Percentiles rank a stretch among this genome's conserved stretches.
Conservation (phyloP, 2,329 filamentous ascomycete genomes). For the Ceratocystis eucalypticola region DNA sequence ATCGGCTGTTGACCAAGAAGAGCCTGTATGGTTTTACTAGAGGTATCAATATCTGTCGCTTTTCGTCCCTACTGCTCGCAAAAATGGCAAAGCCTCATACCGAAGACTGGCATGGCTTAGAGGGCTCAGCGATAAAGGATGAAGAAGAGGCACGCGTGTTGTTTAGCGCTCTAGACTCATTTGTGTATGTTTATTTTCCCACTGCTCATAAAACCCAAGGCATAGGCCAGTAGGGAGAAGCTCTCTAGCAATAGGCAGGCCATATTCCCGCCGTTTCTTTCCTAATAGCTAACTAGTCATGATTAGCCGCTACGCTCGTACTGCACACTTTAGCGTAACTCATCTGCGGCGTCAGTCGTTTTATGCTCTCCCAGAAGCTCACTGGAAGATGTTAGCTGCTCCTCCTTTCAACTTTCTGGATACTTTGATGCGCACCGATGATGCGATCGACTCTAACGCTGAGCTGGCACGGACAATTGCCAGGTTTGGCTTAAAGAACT, state of each 20-base stretch:
- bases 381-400: constrained; percentile 70
- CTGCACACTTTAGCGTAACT: constrained; percentile 79
- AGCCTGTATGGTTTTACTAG: background rate
- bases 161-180: constrained; percentile 75
- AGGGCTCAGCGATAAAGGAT: constrained; percentile 33
- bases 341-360: constrained; percentile 84
- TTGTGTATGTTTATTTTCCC: constrained; percentile 46
- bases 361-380: constrained; percentile 71
- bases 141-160: constrained; percentile 70
- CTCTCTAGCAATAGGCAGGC: background rate
- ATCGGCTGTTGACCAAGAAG: background rate
- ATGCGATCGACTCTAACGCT: constrained; percentile 79
- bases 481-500: constrained; percentile 51
- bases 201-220: background rate
- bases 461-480: constrained; percentile 70
- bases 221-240: background rate
- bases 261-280: background rate
- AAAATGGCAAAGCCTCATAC: background rate
- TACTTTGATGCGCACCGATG: constrained; percentile 64
- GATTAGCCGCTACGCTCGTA: constrained; percentile 65
- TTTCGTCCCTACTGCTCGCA: background rate
- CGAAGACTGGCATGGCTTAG: constrained; percentile 17
- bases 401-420: constrained; percentile 74
- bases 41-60: background rate
- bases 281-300: background rate